Base-by-base conservation (phyloP, 2,329 filamentous ascomycete genomes). In the Phyllosticta citribraziliensis region DNA sequence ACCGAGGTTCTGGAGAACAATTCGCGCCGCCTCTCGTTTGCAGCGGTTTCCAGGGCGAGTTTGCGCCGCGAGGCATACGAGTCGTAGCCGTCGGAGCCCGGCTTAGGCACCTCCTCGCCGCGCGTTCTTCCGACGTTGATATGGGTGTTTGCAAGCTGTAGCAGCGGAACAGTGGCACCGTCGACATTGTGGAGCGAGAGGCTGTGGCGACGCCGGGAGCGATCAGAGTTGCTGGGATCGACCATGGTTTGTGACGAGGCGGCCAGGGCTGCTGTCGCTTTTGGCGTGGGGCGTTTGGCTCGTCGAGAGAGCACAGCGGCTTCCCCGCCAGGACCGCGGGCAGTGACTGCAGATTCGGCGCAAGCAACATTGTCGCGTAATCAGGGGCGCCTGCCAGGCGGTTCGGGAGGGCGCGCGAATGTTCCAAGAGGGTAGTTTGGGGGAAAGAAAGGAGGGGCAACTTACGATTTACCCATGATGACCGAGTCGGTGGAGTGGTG, bases 401-500 rank as follows among this genome's bases (percentile, higher is more conserved):
- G 3, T 47, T 57, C 33, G 30, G 17, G 25, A 35, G 12, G 11
- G 56, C 22, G 40, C 40, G 56, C n/a, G 11, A 30, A 11, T 5
- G 25, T 14, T 58, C 47, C 27, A 55, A 24, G n/a, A 52, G 5
- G 50, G 5, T 17, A 5, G 27, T 56, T 22, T 12, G 52, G 24
- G 8, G 11, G 10, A 56, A 59, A 54, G 52, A 57, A 63, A 58
- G 50, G 35, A 24, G 50, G 50, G 57, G 55, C 61, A 57, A 73
- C 73, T 75, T 72, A 75, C 73, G 72, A 74, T 74, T 75, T 75
- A 66, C 73, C 73, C 73, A 75, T 75, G 67, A 40, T 54, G 54
- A 52, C 53, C 22, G 24, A 47, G 12, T 5, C 12, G 17, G n/a
- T 17, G 40, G 40, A 17, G 40, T 47, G 58, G 53, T 55, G 30